Evolutionary conservation across 495 filamentous ascomycete genomes (phyloP).

Genomic region (Lasiosphaeria hispida): DNA sequence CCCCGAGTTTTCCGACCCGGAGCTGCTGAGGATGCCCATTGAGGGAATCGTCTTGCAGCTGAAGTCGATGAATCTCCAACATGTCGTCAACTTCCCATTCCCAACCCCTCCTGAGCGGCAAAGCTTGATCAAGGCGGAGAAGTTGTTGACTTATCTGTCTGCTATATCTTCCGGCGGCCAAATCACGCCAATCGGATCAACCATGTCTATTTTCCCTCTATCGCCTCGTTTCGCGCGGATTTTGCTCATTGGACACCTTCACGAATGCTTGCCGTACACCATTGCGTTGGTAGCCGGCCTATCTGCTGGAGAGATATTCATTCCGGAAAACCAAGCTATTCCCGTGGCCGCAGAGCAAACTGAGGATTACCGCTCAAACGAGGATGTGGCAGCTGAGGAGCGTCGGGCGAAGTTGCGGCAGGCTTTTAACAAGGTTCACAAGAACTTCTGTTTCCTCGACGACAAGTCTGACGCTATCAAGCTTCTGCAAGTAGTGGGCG

Average conservation of each 20-base stretch:
- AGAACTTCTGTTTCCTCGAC: constrained; percentile 77
- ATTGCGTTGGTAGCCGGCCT: constrained; percentile 86
- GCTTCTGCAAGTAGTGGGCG: constrained; percentile 81
- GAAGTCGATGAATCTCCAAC: constrained; percentile 90
- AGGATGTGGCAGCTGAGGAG: constrained; percentile 66
- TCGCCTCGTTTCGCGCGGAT: constrained; percentile 90
- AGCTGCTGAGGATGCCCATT: constrained; percentile 88
- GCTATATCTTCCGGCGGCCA: constrained; percentile 66
- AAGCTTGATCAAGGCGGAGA: constrained; percentile 81
- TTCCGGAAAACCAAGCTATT: constrained; percentile 78
- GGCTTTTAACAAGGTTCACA: constrained; percentile 72
- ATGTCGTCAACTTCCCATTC: constrained; percentile 95
- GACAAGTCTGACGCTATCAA: constrained; percentile 85
- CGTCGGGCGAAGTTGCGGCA: constrained; percentile 61
- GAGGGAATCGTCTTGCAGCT: constrained; percentile 91
- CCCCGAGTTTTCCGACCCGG: constrained; percentile 77
- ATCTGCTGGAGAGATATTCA: constrained; percentile 82
- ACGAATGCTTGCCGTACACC: constrained; percentile 80
- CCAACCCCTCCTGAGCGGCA: constrained; percentile 84
- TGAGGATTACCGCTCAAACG: constrained; percentile 59
- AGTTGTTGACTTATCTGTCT: constrained; percentile 71
- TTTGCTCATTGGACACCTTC: constrained; percentile 78
- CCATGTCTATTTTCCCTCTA: constrained; percentile 84
- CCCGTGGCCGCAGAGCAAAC: constrained; percentile 41
- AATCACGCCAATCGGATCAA: constrained; percentile 70